These are phyloP conservation scores for Verticillium isaacii DNA, from an alignment of 2,329 filamentous ascomycete species.

Conservation along the genomic window DNA sequence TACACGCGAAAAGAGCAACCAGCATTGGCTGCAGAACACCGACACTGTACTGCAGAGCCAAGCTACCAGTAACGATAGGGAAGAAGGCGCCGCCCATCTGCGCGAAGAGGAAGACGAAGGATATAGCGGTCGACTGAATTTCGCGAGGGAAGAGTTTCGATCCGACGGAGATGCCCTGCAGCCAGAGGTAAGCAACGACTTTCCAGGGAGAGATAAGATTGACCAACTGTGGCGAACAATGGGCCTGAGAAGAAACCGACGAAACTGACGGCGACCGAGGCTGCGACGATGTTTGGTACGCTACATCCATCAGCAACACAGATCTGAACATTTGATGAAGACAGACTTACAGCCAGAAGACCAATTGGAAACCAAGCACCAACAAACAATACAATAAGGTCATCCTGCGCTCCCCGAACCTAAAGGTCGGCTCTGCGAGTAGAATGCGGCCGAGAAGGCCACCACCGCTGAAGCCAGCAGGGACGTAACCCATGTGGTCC, in stretches of 20 bases:
- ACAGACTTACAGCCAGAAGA: slow-evolving; percentile 51
- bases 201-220: neutral
- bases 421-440: slow-evolving; percentile 54
- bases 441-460: slow-evolving; percentile 50
- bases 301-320: slow-evolving; percentile 13
- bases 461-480: slow-evolving; percentile 56
- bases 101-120: slow-evolving; percentile 52
- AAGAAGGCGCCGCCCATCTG: slow-evolving; percentile 52
- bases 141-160: slow-evolving; percentile 42
- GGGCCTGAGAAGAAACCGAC: slow-evolving; percentile 55
- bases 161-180: slow-evolving; percentile 47
- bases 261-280: slow-evolving; percentile 47
- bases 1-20: slow-evolving; percentile 39
- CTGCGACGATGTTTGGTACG: slow-evolving; percentile 39
- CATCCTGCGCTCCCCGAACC: slow-evolving; percentile 55
- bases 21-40: slow-evolving; percentile 47
- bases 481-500: slow-evolving; percentile 55
- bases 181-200: neutral
- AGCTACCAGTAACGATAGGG: slow-evolving; percentile 48
- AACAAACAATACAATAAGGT: slow-evolving; percentile 47
- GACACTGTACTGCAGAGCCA: slow-evolving; percentile 40
- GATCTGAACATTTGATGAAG: too few relatives aligned
- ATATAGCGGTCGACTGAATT: slow-evolving; percentile 28
- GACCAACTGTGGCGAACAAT: slow-evolving; percentile 49
- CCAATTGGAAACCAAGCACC: slow-evolving; percentile 48